Base-by-base conservation (phyloP, 805 yeast genomes). In the Ogataea sp. region DNA sequence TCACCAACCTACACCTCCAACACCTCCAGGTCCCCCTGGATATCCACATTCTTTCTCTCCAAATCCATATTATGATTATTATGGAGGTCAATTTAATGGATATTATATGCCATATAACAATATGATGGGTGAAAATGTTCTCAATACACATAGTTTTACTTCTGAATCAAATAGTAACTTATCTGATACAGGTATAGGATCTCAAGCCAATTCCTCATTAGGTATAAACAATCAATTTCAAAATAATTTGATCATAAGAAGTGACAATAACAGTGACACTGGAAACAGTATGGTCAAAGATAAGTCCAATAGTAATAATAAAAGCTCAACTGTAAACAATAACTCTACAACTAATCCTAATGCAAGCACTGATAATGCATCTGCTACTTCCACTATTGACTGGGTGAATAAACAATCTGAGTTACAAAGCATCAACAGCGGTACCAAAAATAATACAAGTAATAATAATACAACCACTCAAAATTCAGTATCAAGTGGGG, bases 401-500 rank as follows among this genome's bases (percentile, higher is more conserved):
- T 55, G 59, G 59, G 46, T 55, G 24, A 46, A 46, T 29, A 38
- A 37, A 20, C 59, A 54, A 40, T 15, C 24, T 3, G 25, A 32
- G 18, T 5, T 32, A 5, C 34, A 20, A 13, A 13, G 7, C 10
- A 15, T 29, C 32, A 29, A 29, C 7, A 9, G 14, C n/a, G n/a
- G n/a, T n/a, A n/a, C n/a, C n/a, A n/a, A n/a, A n/a, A n/a, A n/a
- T n/a, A n/a, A n/a, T n/a, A n/a, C n/a, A n/a, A n/a, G n/a, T n/a
- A n/a, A n/a, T n/a, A n/a, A n/a, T n/a, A n/a, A n/a, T n/a, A n/a
- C n/a, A n/a, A n/a, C n/a, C n/a, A n/a, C n/a, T n/a, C n/a, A n/a
- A n/a, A n/a, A n/a, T n/a, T n/a, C n/a, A n/a, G n/a, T n/a, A n/a
- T n/a, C n/a, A n/a, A n/a, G n/a, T n/a, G n/a, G n/a, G n/a, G n/a